These are phyloP conservation scores for Syzygium aqueum DNA, from an alignment of 345 rosid species.

Conservation along the genomic window DNA sequence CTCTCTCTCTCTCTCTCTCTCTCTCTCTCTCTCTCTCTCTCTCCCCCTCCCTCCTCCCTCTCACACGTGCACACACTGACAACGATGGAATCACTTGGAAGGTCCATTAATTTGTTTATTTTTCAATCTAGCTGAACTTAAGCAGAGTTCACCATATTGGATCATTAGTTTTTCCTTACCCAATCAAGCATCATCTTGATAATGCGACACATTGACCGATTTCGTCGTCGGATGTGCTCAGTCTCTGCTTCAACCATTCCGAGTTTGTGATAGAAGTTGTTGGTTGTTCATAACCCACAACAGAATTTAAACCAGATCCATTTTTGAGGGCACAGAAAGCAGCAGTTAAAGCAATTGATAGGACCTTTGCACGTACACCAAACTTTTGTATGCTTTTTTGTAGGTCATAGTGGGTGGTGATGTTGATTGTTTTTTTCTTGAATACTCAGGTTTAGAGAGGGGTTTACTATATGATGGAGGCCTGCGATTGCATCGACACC, in stretches of 20 bases:
- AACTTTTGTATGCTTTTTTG: background rate
- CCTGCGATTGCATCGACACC: constrained; percentile 76
- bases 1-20: background rate
- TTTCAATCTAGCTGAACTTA: background rate
- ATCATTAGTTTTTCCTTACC: background rate
- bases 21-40: too few species aligned
- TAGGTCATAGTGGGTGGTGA: background rate
- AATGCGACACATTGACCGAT: too few species aligned
- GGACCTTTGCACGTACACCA: background rate
- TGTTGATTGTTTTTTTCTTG: background rate
- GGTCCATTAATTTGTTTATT: background rate
- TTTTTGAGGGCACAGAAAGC: background rate
- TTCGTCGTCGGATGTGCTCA: background rate
- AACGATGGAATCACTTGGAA: background rate
- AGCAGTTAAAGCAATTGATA: background rate
- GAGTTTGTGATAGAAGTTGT: background rate
- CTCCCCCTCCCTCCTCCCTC: too few species aligned
- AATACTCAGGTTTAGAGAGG: background rate
- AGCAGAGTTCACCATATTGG: background rate
- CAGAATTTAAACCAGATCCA: background rate
- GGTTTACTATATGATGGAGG: constrained; percentile 37
- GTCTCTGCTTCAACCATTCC: background rate
- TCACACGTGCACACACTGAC: background rate
- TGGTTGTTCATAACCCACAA: background rate
- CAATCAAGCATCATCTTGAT: background rate